Percentiles rank a stretch among this genome's conserved stretches.
These are phyloP conservation scores for Silene noctiflora DNA, from an alignment of 179 eudicot species.

Conservation along the genomic window DNA sequence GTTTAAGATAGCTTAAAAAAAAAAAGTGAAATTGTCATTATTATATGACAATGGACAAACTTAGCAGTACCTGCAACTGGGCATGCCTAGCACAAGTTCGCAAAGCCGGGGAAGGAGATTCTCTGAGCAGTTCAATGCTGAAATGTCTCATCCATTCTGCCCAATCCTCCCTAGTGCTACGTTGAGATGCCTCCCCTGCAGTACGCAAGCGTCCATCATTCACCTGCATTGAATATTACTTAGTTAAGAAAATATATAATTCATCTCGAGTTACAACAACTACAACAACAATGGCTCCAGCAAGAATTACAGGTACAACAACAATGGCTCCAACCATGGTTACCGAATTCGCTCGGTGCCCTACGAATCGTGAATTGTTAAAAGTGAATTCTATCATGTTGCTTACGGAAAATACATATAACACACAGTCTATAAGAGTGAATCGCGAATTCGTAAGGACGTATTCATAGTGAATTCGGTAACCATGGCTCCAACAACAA, in stretches of 20 bases:
- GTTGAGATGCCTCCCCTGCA: slow-evolving; percentile 99
- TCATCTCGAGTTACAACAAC: neutral
- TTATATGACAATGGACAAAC: slow-evolving; percentile 5
- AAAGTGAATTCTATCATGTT: too few relatives aligned
- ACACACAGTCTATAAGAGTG: too few relatives aligned
- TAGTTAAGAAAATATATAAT: slow-evolving; percentile 1
- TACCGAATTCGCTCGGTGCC: too few relatives aligned
- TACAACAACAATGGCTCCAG: too few relatives aligned
- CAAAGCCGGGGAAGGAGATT: slow-evolving; percentile 95
- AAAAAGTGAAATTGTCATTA: neutral
- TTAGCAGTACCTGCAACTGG: slow-evolving; percentile 67
- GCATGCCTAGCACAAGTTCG: slow-evolving; percentile 99
- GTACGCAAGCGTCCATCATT: slow-evolving; percentile 83
- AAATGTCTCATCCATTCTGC: slow-evolving; percentile 99
- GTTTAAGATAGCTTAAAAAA: slow-evolving; percentile 19
- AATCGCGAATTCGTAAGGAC: too few relatives aligned
- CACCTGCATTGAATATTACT: slow-evolving; percentile 43
- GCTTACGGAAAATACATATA: too few relatives aligned
- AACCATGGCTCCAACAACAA: too few relatives aligned
- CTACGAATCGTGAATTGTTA: too few relatives aligned
- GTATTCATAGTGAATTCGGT: too few relatives aligned
- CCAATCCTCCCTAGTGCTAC: slow-evolving; percentile 99
- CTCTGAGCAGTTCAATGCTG: slow-evolving; percentile 91
- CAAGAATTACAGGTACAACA: neutral
- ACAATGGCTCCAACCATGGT: too few relatives aligned